Base-by-base conservation (phyloP, 2,329 filamentous ascomycete genomes). In the Coniella vitis region DNA sequence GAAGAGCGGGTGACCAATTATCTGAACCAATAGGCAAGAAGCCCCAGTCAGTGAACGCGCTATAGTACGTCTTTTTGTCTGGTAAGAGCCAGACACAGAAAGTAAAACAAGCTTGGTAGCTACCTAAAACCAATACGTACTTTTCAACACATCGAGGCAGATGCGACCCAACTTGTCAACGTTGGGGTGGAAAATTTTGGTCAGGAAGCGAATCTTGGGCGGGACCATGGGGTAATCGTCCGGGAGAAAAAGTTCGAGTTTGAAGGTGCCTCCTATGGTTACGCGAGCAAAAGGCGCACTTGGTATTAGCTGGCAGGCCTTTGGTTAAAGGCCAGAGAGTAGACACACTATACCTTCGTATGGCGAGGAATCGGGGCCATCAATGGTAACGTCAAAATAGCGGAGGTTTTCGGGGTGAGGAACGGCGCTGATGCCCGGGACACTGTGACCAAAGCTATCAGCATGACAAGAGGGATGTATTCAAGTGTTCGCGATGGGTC, bases 141-240 rank as follows among this genome's bases (percentile, higher is more conserved):
- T 95, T 76, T 98, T 98, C 50, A 98, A 72, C 31, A 98, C 93
- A 65, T 98, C 93, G 43, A 98, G 73, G 65, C 94, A 98, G 69
- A 98, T 98, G 53, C 93, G 86, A 53, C 93, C 93, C 2, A 98
- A 81, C 70, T 94, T 94, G 67, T 98, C 93, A 59, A 98, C 96
- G 67, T 98, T 98, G 45, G 93, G 93, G 67, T 98, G 94, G 70
- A 97, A 98, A 68, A 98, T 97, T 72, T 95, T 96, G 60, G 94
- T 98, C 45, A 98, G 76, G 70, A 98, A 98, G 48, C 93, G 87
- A 63, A 98, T 96, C 76, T 96, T 96, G 39, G 93, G 93, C 47
- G 93, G 91, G 31, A 90, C 95, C 93, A 98, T 98, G 37, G 93
- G 93, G 67, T 98, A 98, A 72, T 98, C 93, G 63, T 98, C 93